Evolutionary conservation across 2,329 filamentous ascomycete genomes (phyloP).

Genomic region (Sporothrix pseudoabietina): DNA sequence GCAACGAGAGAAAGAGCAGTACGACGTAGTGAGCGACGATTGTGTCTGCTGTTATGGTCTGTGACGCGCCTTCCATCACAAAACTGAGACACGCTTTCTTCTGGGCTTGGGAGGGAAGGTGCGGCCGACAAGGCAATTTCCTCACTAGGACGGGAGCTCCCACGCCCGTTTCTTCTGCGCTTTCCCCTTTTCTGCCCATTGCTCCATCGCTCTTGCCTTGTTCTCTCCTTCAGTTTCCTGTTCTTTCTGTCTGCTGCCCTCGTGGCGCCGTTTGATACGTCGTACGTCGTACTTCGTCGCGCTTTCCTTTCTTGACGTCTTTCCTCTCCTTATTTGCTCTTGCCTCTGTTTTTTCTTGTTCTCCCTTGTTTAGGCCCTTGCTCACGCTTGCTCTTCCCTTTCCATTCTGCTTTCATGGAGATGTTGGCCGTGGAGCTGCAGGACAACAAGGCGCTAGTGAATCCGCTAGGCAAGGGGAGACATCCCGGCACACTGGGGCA

Average conservation of each 20-base stretch:
- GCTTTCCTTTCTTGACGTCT: neutral
- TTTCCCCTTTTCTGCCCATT: neutral
- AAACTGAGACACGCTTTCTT: slow-evolving; percentile 24
- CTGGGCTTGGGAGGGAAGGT: slow-evolving; percentile 15
- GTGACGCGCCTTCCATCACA: slow-evolving; percentile 20
- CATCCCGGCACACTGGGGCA: slow-evolving; percentile 21
- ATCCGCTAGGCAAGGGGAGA: slow-evolving; percentile 17
- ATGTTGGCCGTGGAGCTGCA: neutral
- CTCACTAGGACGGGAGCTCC: slow-evolving; percentile 22
- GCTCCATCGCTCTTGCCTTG: slow-evolving; percentile 6
- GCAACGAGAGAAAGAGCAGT: neutral
- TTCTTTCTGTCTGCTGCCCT: neutral
- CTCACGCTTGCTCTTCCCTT: slow-evolving; percentile 4
- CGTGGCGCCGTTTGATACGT: neutral
- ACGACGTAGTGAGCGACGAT: neutral
- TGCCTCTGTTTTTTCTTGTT: neutral
- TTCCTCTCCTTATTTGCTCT: neutral
- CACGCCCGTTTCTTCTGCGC: slow-evolving; percentile 5
- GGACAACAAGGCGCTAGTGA: slow-evolving; percentile 14
- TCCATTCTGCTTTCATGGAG: neutral
- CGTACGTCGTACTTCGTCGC: neutral
- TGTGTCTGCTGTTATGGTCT: slow-evolving; percentile 20
- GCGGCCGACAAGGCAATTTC: slow-evolving; percentile 25
- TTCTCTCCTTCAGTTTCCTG: neutral
- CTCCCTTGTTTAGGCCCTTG: neutral